Conservation (phyloP, 1,284 basidiomycete species). For the Cryptococcus sp. region DNA sequence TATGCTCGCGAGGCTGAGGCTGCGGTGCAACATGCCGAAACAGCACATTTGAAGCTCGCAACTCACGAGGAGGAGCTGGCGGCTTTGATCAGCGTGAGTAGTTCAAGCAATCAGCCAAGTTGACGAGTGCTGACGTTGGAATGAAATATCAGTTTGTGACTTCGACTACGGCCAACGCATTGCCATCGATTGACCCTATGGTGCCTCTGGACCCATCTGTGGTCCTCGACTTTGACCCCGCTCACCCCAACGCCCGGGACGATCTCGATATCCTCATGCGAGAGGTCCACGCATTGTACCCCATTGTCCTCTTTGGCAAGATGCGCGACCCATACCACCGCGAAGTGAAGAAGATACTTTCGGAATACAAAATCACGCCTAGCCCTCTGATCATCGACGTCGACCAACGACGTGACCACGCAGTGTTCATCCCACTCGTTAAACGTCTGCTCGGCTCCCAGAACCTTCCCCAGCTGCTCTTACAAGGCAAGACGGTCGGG, state of each 20-base stretch:
- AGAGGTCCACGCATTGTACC: slow-evolving; percentile 69
- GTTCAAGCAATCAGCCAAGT: too few species aligned
- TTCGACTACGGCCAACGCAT: slow-evolving; percentile 73
- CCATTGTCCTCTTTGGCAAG: slow-evolving; percentile 75
- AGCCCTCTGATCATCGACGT: slow-evolving; percentile 71
- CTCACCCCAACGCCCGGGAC: slow-evolving; percentile 59
- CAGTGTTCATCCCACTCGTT: slow-evolving; percentile 58
- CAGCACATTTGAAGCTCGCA: slow-evolving; percentile 14
- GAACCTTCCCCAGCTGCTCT: slow-evolving; percentile 69
- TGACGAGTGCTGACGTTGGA: not conserved
- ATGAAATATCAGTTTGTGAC: slow-evolving; percentile 62
- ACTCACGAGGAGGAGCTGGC: slow-evolving; percentile 67
- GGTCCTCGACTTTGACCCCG: slow-evolving; percentile 79
- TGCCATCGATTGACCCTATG: slow-evolving; percentile 69
- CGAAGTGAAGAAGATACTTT: slow-evolving; percentile 67
- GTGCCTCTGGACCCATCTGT: slow-evolving; percentile 72
- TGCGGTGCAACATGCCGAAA: slow-evolving; percentile 6
- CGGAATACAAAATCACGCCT: slow-evolving; percentile 65
- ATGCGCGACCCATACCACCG: slow-evolving; percentile 61
- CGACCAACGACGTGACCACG: slow-evolving; percentile 64
- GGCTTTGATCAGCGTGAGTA: slow-evolving; percentile 63
- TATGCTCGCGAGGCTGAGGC: slow-evolving; percentile 11
- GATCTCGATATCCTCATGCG: slow-evolving; percentile 47
- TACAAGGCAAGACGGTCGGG: slow-evolving; percentile 66
- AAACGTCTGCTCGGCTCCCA: slow-evolving; percentile 61